A percentile compares a stretch with the other conserved stretches of the same genome.
Evolutionary conservation across 2,329 filamentous ascomycete genomes (phyloP).

Genomic region (Sporothrix mexicana): DNA sequence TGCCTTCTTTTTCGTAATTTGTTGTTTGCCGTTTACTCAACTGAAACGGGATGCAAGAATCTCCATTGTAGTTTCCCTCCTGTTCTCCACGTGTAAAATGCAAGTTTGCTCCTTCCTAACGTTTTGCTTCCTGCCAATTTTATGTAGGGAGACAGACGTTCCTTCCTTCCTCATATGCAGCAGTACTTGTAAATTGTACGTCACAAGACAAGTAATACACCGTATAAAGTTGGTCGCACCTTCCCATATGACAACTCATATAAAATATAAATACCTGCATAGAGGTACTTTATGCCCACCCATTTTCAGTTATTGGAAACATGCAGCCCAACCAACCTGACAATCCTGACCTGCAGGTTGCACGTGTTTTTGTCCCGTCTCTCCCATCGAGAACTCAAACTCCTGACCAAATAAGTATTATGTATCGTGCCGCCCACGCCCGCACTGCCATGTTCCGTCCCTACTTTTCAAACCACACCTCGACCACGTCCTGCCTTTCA

Average conservation of each 20-base stretch:
- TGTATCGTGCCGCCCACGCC: background rate
- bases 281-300: background rate
- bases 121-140: background rate
- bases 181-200: background rate
- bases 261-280: constrained; percentile 7
- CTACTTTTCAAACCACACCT: background rate
- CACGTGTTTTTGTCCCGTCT: constrained; percentile 3
- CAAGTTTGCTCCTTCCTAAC: background rate
- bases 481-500: background rate
- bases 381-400: background rate
- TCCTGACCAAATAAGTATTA: background rate
- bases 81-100: constrained; percentile 16
- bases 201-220: background rate
- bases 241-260: background rate
- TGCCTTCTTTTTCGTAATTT: background rate
- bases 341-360: background rate
- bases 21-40: too few species aligned
- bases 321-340: background rate
- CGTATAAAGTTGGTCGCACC: background rate
- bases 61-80: background rate
- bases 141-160: background rate
- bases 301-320: background rate
- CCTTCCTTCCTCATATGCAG: background rate
- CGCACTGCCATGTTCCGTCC: constrained; percentile 6
- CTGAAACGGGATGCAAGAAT: background rate